Evolutionary conservation across 129 eudicot genomes (phyloP).

Genomic region (Rutidosis leptorrhynchoides): DNA sequence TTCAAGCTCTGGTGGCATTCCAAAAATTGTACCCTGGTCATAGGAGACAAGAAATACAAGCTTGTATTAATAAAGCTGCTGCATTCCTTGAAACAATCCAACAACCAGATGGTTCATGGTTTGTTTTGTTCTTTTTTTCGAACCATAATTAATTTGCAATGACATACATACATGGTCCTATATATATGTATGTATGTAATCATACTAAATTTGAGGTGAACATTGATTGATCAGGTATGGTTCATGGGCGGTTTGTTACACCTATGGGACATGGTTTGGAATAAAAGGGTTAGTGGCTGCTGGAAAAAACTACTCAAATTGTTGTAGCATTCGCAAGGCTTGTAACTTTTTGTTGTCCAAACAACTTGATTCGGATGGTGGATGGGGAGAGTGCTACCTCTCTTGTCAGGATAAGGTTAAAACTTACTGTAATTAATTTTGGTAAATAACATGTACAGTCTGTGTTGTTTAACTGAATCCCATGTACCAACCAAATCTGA

Average conservation of each 20-base stretch:
- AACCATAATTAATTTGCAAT: too few relatives aligned
- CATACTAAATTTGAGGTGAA: constrained; percentile 20
- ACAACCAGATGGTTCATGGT: constrained; percentile 20
- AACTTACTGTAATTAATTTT: neutral
- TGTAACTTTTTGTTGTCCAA: constrained; percentile 90
- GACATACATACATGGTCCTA: too few relatives aligned
- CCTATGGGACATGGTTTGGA: constrained; percentile 97
- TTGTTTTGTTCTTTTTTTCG: too few relatives aligned
- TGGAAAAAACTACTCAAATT: constrained; percentile 63
- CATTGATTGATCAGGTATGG: constrained; percentile 64
- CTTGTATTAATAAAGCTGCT: constrained; percentile 16
- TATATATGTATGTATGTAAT: too few relatives aligned
- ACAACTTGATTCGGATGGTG: constrained; percentile 87
- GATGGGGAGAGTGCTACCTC: constrained; percentile 99
- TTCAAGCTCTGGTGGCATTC: constrained; percentile 17
- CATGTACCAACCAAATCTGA: too few relatives aligned
- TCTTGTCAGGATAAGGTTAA: constrained; percentile 92
- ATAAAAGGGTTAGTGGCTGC: constrained; percentile 79
- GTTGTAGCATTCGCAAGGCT: constrained; percentile 73
- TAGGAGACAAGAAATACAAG: constrained; percentile 12
- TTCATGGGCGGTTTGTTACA: constrained; percentile 99
- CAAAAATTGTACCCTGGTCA: constrained; percentile 10
- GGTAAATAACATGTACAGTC: too few relatives aligned
- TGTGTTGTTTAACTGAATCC: too few relatives aligned
- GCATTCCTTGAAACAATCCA: constrained; percentile 17